Conservation (phyloP, 352 stramenopile genomes). For the Phytopythium vexans region DNA sequence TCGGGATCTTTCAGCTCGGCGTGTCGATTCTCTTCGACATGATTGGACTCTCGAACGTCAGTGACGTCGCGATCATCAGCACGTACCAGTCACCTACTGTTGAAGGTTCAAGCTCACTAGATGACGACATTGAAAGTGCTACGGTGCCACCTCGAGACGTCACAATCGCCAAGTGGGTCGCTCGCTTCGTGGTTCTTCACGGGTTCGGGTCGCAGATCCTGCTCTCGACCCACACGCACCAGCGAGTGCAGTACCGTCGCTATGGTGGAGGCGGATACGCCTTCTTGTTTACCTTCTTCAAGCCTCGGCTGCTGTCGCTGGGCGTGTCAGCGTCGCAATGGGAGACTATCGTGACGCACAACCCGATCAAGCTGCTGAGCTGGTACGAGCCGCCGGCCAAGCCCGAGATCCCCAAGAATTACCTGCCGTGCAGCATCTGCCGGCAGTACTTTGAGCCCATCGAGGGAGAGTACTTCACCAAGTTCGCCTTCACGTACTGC, state of each 20-base stretch:
- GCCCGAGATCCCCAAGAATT: slow-evolving; percentile 67
- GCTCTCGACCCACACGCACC: slow-evolving; percentile 59
- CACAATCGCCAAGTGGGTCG: slow-evolving; percentile 35
- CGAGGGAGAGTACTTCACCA: slow-evolving; percentile 85
- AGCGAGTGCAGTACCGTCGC: slow-evolving; percentile 65
- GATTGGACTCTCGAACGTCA: slow-evolving; percentile 62
- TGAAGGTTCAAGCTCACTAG: neutral
- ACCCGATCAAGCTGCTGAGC: slow-evolving; percentile 42
- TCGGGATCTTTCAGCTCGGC: slow-evolving; percentile 28
- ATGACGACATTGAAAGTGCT: neutral
- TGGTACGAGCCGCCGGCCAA: slow-evolving; percentile 61
- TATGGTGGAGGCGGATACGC: slow-evolving; percentile 70
- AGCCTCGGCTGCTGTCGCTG: slow-evolving; percentile 26
- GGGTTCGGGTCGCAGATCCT: slow-evolving; percentile 32
- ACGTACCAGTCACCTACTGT: slow-evolving; percentile 4
- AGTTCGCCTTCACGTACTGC: slow-evolving; percentile 83
- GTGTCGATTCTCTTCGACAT: slow-evolving; percentile 62
- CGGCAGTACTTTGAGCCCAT: slow-evolving; percentile 72
- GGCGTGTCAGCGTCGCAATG: slow-evolving; percentile 36
- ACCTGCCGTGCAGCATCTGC: slow-evolving; percentile 75
- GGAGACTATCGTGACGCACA: slow-evolving; percentile 35
- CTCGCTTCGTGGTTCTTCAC: slow-evolving; percentile 21
- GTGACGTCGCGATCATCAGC: slow-evolving; percentile 44
- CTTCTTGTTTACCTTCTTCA: slow-evolving; percentile 55
- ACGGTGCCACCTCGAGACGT: slow-evolving; percentile 39